A percentile compares a stretch with the other conserved stretches of the same genome.
Conservation (phyloP, 768 basidiomycete species). For the Boletellus ananas region DNA sequence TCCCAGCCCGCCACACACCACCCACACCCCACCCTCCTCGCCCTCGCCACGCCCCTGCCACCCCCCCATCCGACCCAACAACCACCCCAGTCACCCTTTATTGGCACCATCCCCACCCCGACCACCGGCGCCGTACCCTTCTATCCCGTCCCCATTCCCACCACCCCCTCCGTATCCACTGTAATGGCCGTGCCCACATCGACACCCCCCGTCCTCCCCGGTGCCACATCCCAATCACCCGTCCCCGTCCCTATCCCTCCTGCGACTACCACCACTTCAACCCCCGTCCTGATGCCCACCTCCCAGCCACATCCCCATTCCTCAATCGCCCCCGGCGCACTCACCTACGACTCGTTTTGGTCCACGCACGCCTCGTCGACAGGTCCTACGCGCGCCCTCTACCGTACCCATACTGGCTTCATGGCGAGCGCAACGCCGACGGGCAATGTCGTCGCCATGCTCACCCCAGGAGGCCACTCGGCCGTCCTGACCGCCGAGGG, state of each 20-base stretch:
- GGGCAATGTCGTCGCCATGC: constrained; percentile 31
- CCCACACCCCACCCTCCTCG: constrained; percentile 1
- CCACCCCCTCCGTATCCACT: neutral
- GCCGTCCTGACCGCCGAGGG: constrained; percentile 32
- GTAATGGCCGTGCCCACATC: no score
- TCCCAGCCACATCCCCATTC: neutral
- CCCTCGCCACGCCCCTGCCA: neutral
- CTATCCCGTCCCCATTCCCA: neutral
- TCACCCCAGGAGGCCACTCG: constrained; percentile 30
- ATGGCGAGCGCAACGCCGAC: constrained; percentile 21
- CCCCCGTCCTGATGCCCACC: constrained; percentile 5
- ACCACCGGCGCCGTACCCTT: neutral
- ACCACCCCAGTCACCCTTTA: neutral
- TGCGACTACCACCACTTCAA: neutral
- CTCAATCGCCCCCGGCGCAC: constrained; percentile 23
- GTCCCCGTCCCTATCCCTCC: neutral
- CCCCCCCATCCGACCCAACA: neutral
- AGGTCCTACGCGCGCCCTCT: constrained; percentile 26
- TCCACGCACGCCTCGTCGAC: constrained; percentile 43
- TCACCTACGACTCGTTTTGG: constrained; percentile 66
- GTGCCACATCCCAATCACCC: neutral
- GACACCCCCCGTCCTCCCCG: neutral
- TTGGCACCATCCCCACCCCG: neutral
- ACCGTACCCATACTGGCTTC: constrained; percentile 30
- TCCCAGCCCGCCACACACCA: constrained; percentile 5